Evolutionary conservation across 1,139 yeast species (phyloP).

Genomic region (Yamadazyma jaroonii): DNA sequence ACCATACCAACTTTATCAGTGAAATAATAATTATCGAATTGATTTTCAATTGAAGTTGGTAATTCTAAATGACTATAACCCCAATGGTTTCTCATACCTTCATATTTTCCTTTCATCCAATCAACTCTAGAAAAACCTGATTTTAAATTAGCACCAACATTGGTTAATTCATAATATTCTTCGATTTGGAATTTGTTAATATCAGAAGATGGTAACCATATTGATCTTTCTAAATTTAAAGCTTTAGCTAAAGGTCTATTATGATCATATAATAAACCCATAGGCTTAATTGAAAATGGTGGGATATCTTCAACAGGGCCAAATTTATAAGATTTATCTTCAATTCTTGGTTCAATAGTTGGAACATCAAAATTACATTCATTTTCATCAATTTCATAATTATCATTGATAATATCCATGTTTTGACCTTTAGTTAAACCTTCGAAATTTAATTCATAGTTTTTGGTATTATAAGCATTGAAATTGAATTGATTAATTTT

Average conservation of each 20-base stretch:
- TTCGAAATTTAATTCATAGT: conserved; percentile 47
- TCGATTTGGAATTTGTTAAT: conserved; percentile 53
- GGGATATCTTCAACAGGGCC: conserved; percentile 50
- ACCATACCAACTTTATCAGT: conserved; percentile 93
- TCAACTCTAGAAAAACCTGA: conserved; percentile 77
- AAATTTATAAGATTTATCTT: conserved; percentile 44
- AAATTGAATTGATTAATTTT: conserved; percentile 55
- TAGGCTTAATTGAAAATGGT: conserved; percentile 48
- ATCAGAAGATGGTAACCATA: conserved; percentile 61
- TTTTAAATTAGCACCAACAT: conserved; percentile 67
- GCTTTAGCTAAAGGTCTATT: conserved; percentile 66
- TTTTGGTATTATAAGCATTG: conserved; percentile 60
- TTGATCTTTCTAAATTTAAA: conserved; percentile 61
- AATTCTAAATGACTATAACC: conserved; percentile 57
- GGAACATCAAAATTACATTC: conserved; percentile 22
- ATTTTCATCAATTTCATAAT: conserved; percentile 11
- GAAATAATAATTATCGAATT: conserved; percentile 63
- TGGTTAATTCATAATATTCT: conserved; percentile 81
- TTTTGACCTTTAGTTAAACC: conserved; percentile 52
- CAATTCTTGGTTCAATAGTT: conserved; percentile 29
- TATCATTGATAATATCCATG: conserved; percentile 27
- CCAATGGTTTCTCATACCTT: conserved; percentile 40
- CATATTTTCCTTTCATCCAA: conserved; percentile 58
- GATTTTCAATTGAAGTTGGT: conserved; percentile 36
- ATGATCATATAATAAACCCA: conserved; percentile 62